A percentile compares a stretch with the other conserved stretches of the same genome.
phyloP scores from a whole-genome alignment of 1,284 basidiomycete species.

The Cryptococcus sp. region DNA sequence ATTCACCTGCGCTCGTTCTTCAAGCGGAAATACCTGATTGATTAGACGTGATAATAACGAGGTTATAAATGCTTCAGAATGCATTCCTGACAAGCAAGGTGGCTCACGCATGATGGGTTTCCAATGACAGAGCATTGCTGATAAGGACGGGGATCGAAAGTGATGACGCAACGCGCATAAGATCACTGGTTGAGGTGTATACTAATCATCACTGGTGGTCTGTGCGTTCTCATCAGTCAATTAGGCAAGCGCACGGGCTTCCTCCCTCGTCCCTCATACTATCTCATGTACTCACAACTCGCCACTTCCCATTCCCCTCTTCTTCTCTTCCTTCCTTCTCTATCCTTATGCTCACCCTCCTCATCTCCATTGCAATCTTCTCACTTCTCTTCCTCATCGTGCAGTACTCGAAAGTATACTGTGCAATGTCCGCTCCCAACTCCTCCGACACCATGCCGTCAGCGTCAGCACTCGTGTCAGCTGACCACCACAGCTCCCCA shows the following conservation, averaged over 20 bases:
- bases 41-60: conserved; percentile 56
- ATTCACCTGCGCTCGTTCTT: conserved; percentile 91
- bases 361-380: neutral
- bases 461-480: neutral
- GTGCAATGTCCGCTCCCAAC: neutral
- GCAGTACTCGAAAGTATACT: neutral
- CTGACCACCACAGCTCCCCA: neutral
- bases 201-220: neutral
- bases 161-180: no score
- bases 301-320: conserved; percentile 5
- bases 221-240: neutral
- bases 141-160: neutral
- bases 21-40: conserved; percentile 96
- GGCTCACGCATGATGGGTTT: neutral
- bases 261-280: no score
- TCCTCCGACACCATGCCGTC: neutral
- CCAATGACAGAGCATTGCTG: neutral
- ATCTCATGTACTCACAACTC: neutral
- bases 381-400: neutral
- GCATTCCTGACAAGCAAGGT: neutral
- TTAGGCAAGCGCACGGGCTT: neutral
- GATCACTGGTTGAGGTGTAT: neutral
- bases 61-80: conserved; percentile 2
- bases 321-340: conserved; percentile 2
- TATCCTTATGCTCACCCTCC: neutral